Percentiles rank a stretch among this genome's conserved stretches.
These are phyloP conservation scores for Alternaria arbusti DNA, from an alignment of 2,329 filamentous ascomycete genomes.

Conservation along the genomic window DNA sequence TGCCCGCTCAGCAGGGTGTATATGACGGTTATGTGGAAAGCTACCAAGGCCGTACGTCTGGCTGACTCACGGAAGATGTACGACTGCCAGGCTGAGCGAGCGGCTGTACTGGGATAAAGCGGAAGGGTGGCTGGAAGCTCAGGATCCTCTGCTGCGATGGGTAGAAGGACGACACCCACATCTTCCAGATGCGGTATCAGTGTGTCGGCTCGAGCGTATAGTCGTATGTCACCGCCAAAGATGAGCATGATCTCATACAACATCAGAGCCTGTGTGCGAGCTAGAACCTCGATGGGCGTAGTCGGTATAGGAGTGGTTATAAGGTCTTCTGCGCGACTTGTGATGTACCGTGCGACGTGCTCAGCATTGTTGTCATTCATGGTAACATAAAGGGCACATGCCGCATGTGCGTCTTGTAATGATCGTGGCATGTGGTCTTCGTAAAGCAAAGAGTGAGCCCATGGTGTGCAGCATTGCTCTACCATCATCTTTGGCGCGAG, in stretches of 20 bases:
- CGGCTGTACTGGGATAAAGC: conserved; percentile 48
- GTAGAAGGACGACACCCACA: conserved; percentile 7
- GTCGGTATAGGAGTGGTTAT: conserved; percentile 30
- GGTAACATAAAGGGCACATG: conserved; percentile 60
- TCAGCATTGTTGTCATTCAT: conserved; percentile 58
- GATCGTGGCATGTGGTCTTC: conserved; percentile 58
- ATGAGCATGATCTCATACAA: conserved; percentile 39
- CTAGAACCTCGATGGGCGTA: conserved; percentile 27
- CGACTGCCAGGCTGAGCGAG: conserved; percentile 55
- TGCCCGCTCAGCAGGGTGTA: conserved; percentile 27
- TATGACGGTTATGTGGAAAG: conserved; percentile 54
- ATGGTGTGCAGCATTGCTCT: conserved; percentile 57
- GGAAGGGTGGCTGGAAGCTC: conserved; percentile 36
- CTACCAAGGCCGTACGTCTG: conserved; percentile 59
- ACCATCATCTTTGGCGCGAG: conserved; percentile 52
- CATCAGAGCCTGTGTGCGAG: conserved; percentile 37
- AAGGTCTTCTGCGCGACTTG: conserved; percentile 54
- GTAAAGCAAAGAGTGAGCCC: conserved; percentile 62
- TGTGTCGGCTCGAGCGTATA: conserved; percentile 23
- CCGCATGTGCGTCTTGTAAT: conserved; percentile 62
- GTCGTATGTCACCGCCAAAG: conserved; percentile 32
- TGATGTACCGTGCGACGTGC: conserved; percentile 59
- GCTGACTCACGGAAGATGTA: conserved; percentile 63
- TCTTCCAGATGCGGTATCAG: conserved; percentile 27
- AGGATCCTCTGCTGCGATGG: conserved; percentile 13